Conservation (phyloP, 2,329 filamentous ascomycete genomes). For the Sporothrix inflata region DNA sequence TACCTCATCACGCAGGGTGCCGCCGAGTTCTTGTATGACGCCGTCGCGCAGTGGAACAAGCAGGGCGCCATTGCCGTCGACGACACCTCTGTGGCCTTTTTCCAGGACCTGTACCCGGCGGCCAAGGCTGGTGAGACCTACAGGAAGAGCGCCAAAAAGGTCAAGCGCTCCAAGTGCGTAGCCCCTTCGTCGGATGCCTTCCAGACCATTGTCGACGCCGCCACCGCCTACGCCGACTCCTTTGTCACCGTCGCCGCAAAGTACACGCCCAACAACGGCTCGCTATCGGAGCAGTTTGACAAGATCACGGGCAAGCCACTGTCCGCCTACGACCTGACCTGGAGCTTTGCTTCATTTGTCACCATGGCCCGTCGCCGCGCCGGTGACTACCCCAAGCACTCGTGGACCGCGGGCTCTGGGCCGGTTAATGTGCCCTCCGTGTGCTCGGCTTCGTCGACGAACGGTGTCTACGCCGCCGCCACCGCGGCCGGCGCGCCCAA, state of each 20-base stretch:
- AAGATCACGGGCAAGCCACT: neutral
- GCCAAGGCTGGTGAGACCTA: neutral
- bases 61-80: constrained; percentile 5
- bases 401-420: neutral
- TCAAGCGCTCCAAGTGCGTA: neutral
- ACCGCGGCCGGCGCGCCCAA: neutral
- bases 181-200: neutral
- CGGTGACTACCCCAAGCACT: neutral
- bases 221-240: neutral
- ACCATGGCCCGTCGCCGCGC: constrained; percentile 12
- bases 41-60: neutral
- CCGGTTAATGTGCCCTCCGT: neutral
- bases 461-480: neutral
- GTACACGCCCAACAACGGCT: constrained; percentile 5
- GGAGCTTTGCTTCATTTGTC: constrained; percentile 7
- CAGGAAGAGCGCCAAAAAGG: neutral
- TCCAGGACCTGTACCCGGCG: constrained; percentile 5
- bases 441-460: neutral
- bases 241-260: neutral
- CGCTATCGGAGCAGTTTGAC: constrained; percentile 19
- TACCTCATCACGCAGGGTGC: constrained; percentile 20
- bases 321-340: constrained; percentile 6
- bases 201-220: neutral
- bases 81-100: neutral
- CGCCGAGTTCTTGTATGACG: constrained; percentile 10